phyloP scores from a whole-genome alignment of 306 rosid species.

The Gillenia trifoliata region DNA sequence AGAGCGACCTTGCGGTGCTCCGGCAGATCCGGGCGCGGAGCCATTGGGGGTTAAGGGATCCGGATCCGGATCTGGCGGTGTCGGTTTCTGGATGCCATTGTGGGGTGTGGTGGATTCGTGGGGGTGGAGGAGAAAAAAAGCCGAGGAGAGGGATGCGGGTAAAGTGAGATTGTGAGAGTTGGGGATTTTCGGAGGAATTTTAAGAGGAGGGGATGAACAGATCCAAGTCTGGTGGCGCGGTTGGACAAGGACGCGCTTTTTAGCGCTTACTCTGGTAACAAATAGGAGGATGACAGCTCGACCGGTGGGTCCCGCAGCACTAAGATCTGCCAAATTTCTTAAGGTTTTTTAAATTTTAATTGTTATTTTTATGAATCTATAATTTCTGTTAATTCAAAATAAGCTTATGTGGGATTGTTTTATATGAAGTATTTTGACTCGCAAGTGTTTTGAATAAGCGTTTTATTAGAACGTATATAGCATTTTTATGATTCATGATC shows the following conservation, averaged over 20 bases:
- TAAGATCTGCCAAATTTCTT: neutral
- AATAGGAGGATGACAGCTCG: conserved; percentile 10
- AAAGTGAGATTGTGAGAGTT: neutral
- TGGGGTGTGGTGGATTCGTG: neutral
- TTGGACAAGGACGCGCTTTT: conserved; percentile 13
- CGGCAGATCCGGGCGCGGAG: conserved; percentile 5
- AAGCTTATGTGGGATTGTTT: no score
- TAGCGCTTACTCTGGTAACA: neutral
- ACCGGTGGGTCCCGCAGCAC: neutral
- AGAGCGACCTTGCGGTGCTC: conserved; percentile 57
- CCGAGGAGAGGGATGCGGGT: neutral
- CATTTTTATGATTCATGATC: no score
- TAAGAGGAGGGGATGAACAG: neutral
- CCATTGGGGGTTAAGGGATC: neutral
- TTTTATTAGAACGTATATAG: no score
- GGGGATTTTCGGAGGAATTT: neutral
- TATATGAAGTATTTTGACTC: no score
- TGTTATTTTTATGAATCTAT: no score
- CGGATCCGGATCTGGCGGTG: conserved; percentile 42
- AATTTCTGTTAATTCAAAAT: no score
- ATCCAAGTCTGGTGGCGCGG: neutral
- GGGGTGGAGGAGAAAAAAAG: neutral
- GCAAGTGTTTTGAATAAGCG: no score
- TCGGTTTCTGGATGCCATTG: conserved; percentile 56
- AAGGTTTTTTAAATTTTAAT: neutral